These are phyloP conservation scores for Podaxis carcinomalis DNA, from an alignment of 768 basidiomycete genomes.

Conservation along the genomic window DNA sequence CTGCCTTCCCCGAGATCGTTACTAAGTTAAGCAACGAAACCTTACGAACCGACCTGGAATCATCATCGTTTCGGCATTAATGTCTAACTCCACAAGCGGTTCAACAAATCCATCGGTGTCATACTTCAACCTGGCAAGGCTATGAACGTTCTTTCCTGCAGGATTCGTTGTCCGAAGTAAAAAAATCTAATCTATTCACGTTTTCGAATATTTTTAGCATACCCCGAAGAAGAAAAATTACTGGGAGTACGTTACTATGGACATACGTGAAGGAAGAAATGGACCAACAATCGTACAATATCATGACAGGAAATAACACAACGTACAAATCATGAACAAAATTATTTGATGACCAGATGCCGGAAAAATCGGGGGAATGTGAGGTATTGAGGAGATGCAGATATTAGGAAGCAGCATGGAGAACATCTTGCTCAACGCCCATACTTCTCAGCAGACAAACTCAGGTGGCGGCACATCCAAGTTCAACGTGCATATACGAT, in stretches of 20 bases:
- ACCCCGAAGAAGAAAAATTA: neutral
- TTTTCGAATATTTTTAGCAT: neutral
- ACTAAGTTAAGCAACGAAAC: neutral
- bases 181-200: slow-evolving; percentile 5
- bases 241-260: slow-evolving; percentile 8
- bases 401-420: neutral
- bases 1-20: neutral
- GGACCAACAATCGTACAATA: slow-evolving; percentile 1
- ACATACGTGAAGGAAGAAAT: neutral
- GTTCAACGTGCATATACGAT: neutral
- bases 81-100: neutral
- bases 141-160: neutral
- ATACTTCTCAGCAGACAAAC: neutral
- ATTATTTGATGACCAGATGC: slow-evolving; percentile 5
- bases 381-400: neutral
- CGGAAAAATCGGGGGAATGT: neutral
- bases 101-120: neutral
- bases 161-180: neutral
- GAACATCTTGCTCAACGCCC: neutral
- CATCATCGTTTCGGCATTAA: neutral
- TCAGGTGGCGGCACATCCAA: slow-evolving; percentile 3
- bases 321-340: slow-evolving; percentile 5
- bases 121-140: neutral
- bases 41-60: neutral
- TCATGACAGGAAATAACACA: slow-evolving; percentile 7